Conservation (phyloP, 2,329 filamentous ascomycete species). For the Pseudocercospora macadamiae region DNA sequence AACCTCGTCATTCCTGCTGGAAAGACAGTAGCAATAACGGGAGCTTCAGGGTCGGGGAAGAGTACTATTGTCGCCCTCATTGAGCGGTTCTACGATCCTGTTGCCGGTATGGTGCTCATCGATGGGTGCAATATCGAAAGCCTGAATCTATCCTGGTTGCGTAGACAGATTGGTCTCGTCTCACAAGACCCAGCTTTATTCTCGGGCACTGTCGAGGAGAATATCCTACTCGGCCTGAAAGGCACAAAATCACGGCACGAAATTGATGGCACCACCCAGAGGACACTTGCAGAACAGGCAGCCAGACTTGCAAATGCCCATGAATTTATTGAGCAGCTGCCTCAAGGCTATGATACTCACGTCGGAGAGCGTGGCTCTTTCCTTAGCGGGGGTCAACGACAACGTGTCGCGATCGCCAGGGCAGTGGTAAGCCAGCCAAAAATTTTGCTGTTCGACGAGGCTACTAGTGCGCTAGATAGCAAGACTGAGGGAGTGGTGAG, state of each 20-base stretch:
- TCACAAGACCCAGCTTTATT: constrained; percentile 93
- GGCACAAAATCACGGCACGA: constrained; percentile 58
- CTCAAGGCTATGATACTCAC: constrained; percentile 53
- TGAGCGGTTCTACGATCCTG: constrained; percentile 75
- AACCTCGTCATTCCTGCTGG: constrained; percentile 79
- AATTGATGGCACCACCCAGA: neutral
- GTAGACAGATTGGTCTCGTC: constrained; percentile 88
- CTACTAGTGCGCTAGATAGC: constrained; percentile 64
- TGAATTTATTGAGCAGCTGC: constrained; percentile 56
- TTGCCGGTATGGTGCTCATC: constrained; percentile 74
- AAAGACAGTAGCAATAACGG: constrained; percentile 89
- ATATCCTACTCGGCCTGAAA: constrained; percentile 85
- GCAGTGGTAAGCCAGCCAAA: constrained; percentile 56
- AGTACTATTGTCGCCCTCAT: constrained; percentile 50
- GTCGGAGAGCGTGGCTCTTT: constrained; percentile 50
- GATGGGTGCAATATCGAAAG: constrained; percentile 80
- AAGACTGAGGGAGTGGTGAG: constrained; percentile 65
- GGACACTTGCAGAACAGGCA: constrained; percentile 43
- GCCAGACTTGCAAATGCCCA: constrained; percentile 57
- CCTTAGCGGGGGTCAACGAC: constrained; percentile 59
- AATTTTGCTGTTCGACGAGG: constrained; percentile 62
- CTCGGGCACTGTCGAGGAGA: constrained; percentile 82
- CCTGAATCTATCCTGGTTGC: constrained; percentile 85
- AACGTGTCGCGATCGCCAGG: constrained; percentile 58
- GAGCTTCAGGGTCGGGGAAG: constrained; percentile 62